Evolutionary conservation across 257 asterid species (phyloP).

Genomic region (Solanum bukasovii): DNA sequence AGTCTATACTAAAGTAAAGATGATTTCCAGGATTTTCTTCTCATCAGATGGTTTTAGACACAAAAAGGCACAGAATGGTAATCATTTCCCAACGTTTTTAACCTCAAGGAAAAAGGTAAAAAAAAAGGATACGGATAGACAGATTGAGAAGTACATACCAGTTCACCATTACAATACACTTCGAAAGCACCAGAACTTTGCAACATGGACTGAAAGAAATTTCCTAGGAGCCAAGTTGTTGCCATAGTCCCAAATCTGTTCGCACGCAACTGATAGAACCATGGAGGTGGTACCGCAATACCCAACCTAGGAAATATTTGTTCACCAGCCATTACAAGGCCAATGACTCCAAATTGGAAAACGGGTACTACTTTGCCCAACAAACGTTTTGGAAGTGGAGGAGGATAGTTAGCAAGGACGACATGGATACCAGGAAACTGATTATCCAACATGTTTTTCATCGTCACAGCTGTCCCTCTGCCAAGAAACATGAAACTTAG

Average conservation of each 20-base stretch:
- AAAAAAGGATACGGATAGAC: neutral
- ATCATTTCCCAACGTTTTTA: neutral
- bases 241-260: conserved; percentile 88
- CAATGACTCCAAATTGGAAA: conserved; percentile 70
- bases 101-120: neutral
- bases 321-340: conserved; percentile 73
- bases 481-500: neutral
- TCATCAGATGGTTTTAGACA: neutral
- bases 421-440: conserved; percentile 85
- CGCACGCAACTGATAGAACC: conserved; percentile 72
- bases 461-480: conserved; percentile 93
- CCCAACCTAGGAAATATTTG: conserved; percentile 80
- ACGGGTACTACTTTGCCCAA: conserved; percentile 78
- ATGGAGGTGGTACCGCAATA: conserved; percentile 68
- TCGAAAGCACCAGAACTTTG: conserved; percentile 91
- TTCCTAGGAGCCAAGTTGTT: conserved; percentile 85
- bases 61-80: neutral
- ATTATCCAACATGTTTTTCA: conserved; percentile 83
- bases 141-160: conserved; percentile 36
- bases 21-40: neutral
- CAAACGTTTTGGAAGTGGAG: conserved; percentile 81
- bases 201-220: conserved; percentile 73
- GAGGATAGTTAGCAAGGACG: conserved; percentile 82
- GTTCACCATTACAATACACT: conserved; percentile 73
- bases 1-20: neutral